Base-by-base conservation (phyloP, 108 stramenopile genomes). In the Nitzschia sp. region DNA sequence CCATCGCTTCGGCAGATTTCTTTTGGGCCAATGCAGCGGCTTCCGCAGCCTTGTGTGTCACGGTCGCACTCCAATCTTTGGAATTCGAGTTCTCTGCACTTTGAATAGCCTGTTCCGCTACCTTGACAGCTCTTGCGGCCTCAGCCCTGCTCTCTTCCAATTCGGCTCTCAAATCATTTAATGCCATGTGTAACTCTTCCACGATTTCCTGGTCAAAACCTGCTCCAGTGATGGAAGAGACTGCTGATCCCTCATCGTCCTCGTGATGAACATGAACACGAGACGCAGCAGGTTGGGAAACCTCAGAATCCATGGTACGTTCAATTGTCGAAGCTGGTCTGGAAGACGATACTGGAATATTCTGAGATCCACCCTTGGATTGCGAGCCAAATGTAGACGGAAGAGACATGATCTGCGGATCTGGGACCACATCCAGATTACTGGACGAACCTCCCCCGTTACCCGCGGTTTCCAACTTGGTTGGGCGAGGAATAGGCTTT, bases 81-180 rank as follows among this genome's bases (percentile, higher is more conserved):
- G 78, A 82, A 63, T 65, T 87, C 63, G 76, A 84, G 25, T 85
- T 83, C 67, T 94, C 93, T n/a, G 93, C 93, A 53, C 83, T 85
- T 69, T 94, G 93, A 65, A 94, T 94, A 37, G 93, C 93, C 71
- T 94, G 93, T 67, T 94, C 93, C 24, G 93, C 93, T 11, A 94
- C 90, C 63, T 94, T 94, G 55, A 94, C 93, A 12, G 93, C 93
- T 43, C 93, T 75, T 2, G 90, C 83, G 2, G 93, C 93, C 63
- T 94, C 93, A 29, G 90, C 90, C 24, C 93, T 85, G 53, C 79
- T 81, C 53, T 87, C 93, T 24, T 90, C 88, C n/a, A 94, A 76
- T 57, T 94, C 93, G 7, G 80, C 66, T 46, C 84, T 71, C 41
- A 94, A 67, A 56, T 81, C 84, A 15, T 77, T 87, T 14, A 94